Conservation (phyloP, 2,329 filamentous ascomycete species). For the Cladosporium oxysporum region DNA sequence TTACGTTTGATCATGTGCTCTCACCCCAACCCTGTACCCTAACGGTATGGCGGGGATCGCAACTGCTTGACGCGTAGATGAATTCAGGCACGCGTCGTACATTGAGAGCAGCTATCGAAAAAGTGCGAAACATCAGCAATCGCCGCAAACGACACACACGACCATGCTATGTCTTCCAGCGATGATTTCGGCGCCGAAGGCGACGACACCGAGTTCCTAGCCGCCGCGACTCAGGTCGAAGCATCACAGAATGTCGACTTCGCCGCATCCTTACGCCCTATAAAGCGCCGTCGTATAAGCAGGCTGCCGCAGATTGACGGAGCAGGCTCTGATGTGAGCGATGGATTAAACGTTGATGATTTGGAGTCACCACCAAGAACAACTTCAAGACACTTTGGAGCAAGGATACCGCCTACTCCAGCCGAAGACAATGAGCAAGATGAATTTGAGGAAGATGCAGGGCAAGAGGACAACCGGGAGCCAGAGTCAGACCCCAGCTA, state of each 20-base stretch:
- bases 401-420: constrained; percentile 4
- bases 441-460: constrained; percentile 16
- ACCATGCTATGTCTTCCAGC: constrained; percentile 32
- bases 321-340: constrained; percentile 26
- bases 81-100: not conserved
- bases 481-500: constrained; percentile 25
- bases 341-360: constrained; percentile 20
- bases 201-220: constrained; percentile 37
- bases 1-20: not conserved
- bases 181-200: constrained; percentile 37
- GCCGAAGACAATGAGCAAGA: constrained; percentile 19
- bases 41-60: not conserved
- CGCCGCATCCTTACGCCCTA: constrained; percentile 35
- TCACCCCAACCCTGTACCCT: not conserved
- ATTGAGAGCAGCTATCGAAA: not conserved
- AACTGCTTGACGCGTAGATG: not conserved
- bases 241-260: constrained; percentile 34
- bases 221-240: constrained; percentile 35
- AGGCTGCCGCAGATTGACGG: constrained; percentile 29
- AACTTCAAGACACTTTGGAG: constrained; percentile 4
- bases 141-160: not conserved
- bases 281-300: constrained; percentile 34
- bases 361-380: constrained; percentile 24
- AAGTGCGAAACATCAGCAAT: not conserved
- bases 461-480: constrained; percentile 16